Base-by-base conservation (phyloP, 2,329 filamentous ascomycete genomes). In the Diaporthe citriasiana region DNA sequence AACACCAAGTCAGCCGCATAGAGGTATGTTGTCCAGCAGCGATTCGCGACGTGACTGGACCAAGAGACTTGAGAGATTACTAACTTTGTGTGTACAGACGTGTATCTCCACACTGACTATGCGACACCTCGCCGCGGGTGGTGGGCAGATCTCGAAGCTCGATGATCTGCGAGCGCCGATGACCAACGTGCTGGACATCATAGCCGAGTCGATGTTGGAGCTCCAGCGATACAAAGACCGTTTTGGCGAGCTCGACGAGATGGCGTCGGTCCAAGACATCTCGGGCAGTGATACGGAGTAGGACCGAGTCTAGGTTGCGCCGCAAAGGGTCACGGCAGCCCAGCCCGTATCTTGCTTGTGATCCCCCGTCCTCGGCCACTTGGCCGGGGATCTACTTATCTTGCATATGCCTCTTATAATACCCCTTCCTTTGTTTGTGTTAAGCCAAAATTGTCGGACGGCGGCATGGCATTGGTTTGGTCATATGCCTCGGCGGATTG, bases 1-100 rank as follows among this genome's bases (percentile, higher is more conserved):
- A 97, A 82, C 95, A 98, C 81, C 95, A 98, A 88, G 93, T 99
- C 78, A 95, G 94, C 82, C 91, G 97, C 80, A 97, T 99, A 82
- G 97, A 99, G 91, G 95, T 97, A 87, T 84, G 92, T 70, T 84
- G 45, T 70, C 63, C 66, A 19, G 4, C 22, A 25, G 30, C 27
- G 22, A 25, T 42, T 15, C 57, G 38, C 12, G 38, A 22, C 57
- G 12, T 35, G 45, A 15, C 22, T 30, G 15, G n/a, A 19, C 33
- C 47, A 8, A 72, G 38, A 33, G n/a, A 17, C 22, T 22, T 9
- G 22, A 12, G 17, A 22, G 17, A 40, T 53, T 27, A 56, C 71
- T 70, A 27, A 74, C 70, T 19, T 53, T 27, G 40, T 27, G 22
- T 13, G 71, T 77, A 97, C 77, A 97, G 95, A 93, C 94, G 69